Base-by-base conservation (phyloP, 1,139 yeast species). In the Fermentozyma sake region DNA sequence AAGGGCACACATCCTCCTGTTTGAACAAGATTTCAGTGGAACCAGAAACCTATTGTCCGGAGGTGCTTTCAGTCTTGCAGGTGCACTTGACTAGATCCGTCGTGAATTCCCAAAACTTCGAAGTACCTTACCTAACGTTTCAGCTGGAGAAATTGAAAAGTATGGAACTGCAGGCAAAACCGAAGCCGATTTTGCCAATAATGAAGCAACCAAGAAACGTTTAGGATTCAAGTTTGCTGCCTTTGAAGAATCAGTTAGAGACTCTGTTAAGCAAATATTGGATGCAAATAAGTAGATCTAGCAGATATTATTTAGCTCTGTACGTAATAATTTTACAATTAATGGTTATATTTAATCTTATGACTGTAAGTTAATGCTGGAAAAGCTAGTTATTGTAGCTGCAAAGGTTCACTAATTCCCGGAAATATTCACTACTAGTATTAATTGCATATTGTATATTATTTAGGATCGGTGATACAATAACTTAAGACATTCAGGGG, bases 21-120 rank as follows among this genome's bases (percentile, higher is more conserved):
- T 40, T 18, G 38, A 39, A 16, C 41, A 43, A 16, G 51, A 46
- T 1, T 48, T 56, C n/a, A 33, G 33, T 11, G 48, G 46, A 16
- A 42, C 55, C 32, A 46, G 68, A 36, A 41, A 61, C 21, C 41
- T 53, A 14, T 22, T 38, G 46, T 37, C 44, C 17, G 48, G 50
- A 14, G 66, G 58, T 5, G 50, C 51, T 15, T 62, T 59, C 34
- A 47, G n/a, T n/a, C n/a, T n/a, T n/a, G n/a, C n/a, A n/a, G n/a
- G n/a, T n/a, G n/a, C n/a, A n/a, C n/a, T n/a, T n/a, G n/a, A n/a
- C n/a, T n/a, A n/a, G n/a, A n/a, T n/a, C n/a, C n/a, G n/a, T n/a
- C n/a, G n/a, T n/a, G n/a, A n/a, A n/a, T n/a, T n/a, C n/a, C n/a
- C n/a, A n/a, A n/a, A n/a, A n/a, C n/a, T n/a, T n/a, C n/a, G n/a